Percentiles rank a stretch among this genome's conserved stretches.
Conservation (phyloP, 305 asterid genomes). For the Fraxinus velutina region DNA sequence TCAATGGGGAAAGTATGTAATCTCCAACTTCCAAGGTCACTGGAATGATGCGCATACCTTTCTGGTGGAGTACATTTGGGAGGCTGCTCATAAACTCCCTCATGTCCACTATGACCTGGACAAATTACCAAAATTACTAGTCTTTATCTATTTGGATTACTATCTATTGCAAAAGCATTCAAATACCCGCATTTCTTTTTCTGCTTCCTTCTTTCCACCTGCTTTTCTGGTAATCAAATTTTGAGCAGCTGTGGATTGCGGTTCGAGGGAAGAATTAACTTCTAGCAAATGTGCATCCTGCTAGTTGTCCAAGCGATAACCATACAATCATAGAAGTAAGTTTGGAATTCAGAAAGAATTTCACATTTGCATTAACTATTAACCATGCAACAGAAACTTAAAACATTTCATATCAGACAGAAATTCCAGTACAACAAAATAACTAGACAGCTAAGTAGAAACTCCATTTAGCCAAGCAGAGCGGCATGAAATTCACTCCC, state of each 20-base stretch:
- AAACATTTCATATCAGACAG: neutral
- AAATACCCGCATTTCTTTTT: slow-evolving; percentile 76
- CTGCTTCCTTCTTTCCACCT: slow-evolving; percentile 83
- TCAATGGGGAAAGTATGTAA: slow-evolving; percentile 84
- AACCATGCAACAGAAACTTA: slow-evolving; percentile 12
- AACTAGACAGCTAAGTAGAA: neutral
- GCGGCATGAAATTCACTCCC: neutral
- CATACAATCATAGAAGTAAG: slow-evolving; percentile 3
- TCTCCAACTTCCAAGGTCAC: slow-evolving; percentile 97
- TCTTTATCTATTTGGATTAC: neutral
- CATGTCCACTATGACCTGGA: slow-evolving; percentile 95
- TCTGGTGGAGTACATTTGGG: slow-evolving; percentile 91
- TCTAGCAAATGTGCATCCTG: slow-evolving; percentile 68
- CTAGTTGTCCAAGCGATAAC: slow-evolving; percentile 27
- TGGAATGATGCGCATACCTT: slow-evolving; percentile 85
- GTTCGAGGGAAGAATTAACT: slow-evolving; percentile 51
- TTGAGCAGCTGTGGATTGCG: slow-evolving; percentile 57
- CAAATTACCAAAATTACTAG: slow-evolving; percentile 19
- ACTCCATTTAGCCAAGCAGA: neutral
- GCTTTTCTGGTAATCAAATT: slow-evolving; percentile 81
- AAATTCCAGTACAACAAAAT: neutral
- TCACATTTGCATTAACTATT: neutral
- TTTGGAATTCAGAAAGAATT: neutral
- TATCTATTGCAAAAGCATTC: slow-evolving; percentile 11
- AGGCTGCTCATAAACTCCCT: slow-evolving; percentile 99